Conservation (phyloP, 257 asterid species). For the Gynochthodes officinalis region DNA sequence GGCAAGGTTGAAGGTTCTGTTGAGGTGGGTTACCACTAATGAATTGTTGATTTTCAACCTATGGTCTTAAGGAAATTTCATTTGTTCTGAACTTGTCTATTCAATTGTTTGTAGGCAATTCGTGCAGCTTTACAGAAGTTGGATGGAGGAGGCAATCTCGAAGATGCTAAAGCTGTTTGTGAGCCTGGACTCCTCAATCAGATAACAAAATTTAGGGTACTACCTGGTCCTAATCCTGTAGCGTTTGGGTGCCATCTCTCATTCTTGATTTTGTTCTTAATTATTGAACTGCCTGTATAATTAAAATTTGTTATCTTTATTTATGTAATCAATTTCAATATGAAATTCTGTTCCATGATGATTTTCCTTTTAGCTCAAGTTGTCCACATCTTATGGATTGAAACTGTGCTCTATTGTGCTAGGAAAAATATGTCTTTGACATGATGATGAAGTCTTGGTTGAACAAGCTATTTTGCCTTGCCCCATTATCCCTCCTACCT, state of each 20-base stretch:
- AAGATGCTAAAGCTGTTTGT: constrained; percentile 83
- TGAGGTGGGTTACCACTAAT: constrained; percentile 47
- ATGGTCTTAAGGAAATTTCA: constrained; percentile 3
- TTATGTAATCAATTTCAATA: neutral
- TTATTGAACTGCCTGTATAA: neutral
- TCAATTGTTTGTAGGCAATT: constrained; percentile 53
- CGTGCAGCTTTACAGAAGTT: constrained; percentile 62
- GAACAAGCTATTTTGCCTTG: neutral
- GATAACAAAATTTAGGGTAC: constrained; percentile 72
- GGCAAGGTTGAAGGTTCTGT: constrained; percentile 77
- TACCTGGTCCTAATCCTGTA: neutral
- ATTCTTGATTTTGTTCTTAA: neutral
- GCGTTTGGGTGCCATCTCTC: neutral
- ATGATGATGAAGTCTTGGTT: neutral
- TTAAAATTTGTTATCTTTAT: neutral
- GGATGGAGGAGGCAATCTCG: constrained; percentile 62
- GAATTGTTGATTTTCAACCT: constrained; percentile 1
- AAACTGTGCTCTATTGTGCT: too few relatives aligned
- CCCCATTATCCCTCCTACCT: neutral
- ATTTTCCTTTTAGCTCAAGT: too few relatives aligned
- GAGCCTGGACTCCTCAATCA: constrained; percentile 64
- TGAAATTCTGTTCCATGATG: neutral
- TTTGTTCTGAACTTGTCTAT: neutral
- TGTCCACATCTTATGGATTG: neutral
- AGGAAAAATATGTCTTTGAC: neutral